Evolutionary conservation across 495 filamentous ascomycete genomes (phyloP).

Genomic region (Podospora appendiculata): DNA sequence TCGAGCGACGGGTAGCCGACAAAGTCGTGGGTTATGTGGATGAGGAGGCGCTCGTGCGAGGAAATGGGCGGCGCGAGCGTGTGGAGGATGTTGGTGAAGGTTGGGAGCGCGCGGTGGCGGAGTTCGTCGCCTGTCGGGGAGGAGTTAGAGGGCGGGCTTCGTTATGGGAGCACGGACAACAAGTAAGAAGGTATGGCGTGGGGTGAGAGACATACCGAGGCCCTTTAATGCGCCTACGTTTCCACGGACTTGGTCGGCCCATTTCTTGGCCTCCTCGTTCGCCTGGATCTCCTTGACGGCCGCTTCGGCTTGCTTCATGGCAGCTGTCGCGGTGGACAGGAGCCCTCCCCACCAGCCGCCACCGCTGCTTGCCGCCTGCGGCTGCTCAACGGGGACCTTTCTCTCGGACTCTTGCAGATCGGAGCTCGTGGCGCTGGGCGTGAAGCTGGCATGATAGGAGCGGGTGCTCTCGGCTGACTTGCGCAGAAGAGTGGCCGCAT

Average conservation of each 20-base stretch:
- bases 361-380: conserved; percentile 17
- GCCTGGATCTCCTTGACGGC: conserved; percentile 91
- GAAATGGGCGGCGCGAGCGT: conserved; percentile 95
- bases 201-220: conserved; percentile 56
- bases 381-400: conserved; percentile 29
- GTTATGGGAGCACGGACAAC: background rate
- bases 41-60: conserved; percentile 93
- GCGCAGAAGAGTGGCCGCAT: conserved; percentile 31
- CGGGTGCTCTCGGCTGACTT: conserved; percentile 69
- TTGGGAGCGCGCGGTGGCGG: conserved; percentile 80
- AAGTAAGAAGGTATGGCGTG: too few species aligned
- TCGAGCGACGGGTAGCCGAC: conserved; percentile 91
- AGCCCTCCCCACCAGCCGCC: conserved; percentile 88
- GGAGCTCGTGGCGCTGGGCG: conserved; percentile 42
- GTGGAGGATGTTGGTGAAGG: conserved; percentile 89
- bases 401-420: conserved; percentile 47
- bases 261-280: conserved; percentile 92
- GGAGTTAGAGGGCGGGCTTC: conserved; percentile 4
- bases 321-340: conserved; percentile 65
- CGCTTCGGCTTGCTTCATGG: conserved; percentile 90
- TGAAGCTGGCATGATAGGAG: conserved; percentile 54
- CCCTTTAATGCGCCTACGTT: conserved; percentile 79
- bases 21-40: conserved; percentile 95
- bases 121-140: conserved; percentile 70
- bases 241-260: conserved; percentile 89